Conservation (phyloP, 345 rosid species). For the Brassica carinata region DNA sequence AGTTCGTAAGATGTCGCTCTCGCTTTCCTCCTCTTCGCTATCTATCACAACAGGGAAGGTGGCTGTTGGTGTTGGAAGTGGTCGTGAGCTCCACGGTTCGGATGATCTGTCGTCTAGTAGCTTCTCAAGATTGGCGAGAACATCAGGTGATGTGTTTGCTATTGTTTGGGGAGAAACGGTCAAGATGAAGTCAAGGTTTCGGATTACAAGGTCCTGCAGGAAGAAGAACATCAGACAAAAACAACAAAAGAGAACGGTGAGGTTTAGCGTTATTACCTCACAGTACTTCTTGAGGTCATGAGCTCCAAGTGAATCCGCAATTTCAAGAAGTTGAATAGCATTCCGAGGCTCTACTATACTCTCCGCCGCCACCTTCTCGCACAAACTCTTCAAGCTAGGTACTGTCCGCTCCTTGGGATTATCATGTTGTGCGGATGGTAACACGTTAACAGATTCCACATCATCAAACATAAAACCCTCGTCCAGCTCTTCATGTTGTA, state of each 20-base stretch:
- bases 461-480: conserved; percentile 67
- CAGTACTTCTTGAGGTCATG: conserved; percentile 82
- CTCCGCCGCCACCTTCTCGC: conserved; percentile 93
- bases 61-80: conserved; percentile 90
- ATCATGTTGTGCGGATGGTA: conserved; percentile 36
- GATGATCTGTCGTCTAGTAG: conserved; percentile 78
- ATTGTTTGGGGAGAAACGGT: conserved; percentile 68
- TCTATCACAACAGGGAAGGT: conserved; percentile 70
- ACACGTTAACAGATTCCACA: conserved; percentile 42
- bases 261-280: conserved; percentile 63
- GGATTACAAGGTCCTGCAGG: conserved; percentile 79
- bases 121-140: conserved; percentile 82
- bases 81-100: conserved; percentile 82
- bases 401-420: conserved; percentile 38
- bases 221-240: conserved; percentile 10
- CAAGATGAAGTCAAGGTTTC: conserved; percentile 85
- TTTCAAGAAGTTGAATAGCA: conserved; percentile 84
- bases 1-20: conserved; percentile 60
- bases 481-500: conserved; percentile 55
- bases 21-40: conserved; percentile 84
- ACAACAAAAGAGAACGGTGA: too few species aligned
- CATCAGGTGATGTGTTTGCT: conserved; percentile 68
- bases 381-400: conserved; percentile 82
- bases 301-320: conserved; percentile 94
- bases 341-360: conserved; percentile 90